Conservation (phyloP, 2,329 filamentous ascomycete genomes). For the Eutypella sp. region DNA sequence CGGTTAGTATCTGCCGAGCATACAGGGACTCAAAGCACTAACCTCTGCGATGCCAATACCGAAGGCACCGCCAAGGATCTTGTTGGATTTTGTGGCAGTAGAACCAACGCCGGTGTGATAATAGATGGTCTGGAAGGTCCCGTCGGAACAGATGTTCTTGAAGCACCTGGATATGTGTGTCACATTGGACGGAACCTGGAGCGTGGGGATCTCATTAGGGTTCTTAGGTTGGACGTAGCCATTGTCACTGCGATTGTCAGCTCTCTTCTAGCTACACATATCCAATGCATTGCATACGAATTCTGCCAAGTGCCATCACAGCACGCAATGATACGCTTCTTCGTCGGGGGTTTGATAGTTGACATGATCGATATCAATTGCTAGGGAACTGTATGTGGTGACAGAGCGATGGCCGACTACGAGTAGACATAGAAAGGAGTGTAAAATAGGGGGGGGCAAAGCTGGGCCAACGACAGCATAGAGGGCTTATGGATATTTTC, state of each 20-base stretch:
- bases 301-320: slow-evolving; percentile 54
- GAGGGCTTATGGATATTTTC: no score
- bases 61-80: slow-evolving; percentile 49
- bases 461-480: background rate
- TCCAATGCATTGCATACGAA: slow-evolving; percentile 22
- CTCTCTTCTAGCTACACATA: background rate
- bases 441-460: no score
- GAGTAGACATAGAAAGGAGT: no score
- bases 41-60: slow-evolving; percentile 51
- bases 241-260: slow-evolving; percentile 32
- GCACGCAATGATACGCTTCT: slow-evolving; percentile 46
- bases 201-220: slow-evolving; percentile 32
- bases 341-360: slow-evolving; percentile 6
- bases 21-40: slow-evolving; percentile 5
- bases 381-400: no score
- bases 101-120: slow-evolving; percentile 60
- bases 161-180: slow-evolving; percentile 56
- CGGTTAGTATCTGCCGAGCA: slow-evolving; percentile 7
- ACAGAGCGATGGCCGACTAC: no score
- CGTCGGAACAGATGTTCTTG: slow-evolving; percentile 44
- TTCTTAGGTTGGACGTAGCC: slow-evolving; percentile 40
- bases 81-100: slow-evolving; percentile 43
- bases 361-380: background rate
- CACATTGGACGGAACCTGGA: slow-evolving; percentile 54
- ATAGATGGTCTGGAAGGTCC: slow-evolving; percentile 52